Conservation (phyloP, 768 basidiomycete genomes). For the Daedaleopsis sinensis region DNA sequence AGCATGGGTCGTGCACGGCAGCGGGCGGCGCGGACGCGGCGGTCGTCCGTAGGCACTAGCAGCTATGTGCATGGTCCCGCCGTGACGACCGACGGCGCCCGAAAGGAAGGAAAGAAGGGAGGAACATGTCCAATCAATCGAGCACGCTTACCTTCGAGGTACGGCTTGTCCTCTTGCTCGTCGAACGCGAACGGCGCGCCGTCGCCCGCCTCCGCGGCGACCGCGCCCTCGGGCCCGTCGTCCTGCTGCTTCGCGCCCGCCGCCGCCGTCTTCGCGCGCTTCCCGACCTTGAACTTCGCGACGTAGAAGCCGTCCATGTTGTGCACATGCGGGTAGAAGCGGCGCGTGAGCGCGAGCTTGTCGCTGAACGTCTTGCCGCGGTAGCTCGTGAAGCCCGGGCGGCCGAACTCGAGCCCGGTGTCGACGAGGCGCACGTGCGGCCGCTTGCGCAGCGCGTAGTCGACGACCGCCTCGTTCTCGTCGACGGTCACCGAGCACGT, state of each 20-base stretch:
- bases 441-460: conserved; percentile 94
- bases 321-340: conserved; percentile 97
- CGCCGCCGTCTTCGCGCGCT: conserved; percentile 54
- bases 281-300: conserved; percentile 96
- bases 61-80: too few relatives aligned
- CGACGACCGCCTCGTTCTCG: conserved; percentile 97
- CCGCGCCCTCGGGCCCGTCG: conserved; percentile 26
- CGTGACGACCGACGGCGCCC: too few relatives aligned
- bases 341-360: conserved; percentile 76
- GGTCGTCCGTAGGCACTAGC: too few relatives aligned
- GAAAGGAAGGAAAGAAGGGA: too few relatives aligned
- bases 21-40: neutral
- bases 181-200: conserved; percentile 32
- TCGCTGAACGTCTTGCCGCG: conserved; percentile 89
- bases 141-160: conserved; percentile 71
- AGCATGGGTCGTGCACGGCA: neutral
- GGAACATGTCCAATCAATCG: too few relatives aligned
- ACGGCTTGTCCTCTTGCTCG: conserved; percentile 49
- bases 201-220: conserved; percentile 30
- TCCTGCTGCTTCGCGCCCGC: conserved; percentile 32
- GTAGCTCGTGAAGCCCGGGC: conserved; percentile 87
- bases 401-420: conserved; percentile 91
- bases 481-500: conserved; percentile 98
- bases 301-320: conserved; percentile 99
- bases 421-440: conserved; percentile 92